Conservation (phyloP, 2,329 filamentous ascomycete genomes). For the Scleromitrula shiraiana region DNA sequence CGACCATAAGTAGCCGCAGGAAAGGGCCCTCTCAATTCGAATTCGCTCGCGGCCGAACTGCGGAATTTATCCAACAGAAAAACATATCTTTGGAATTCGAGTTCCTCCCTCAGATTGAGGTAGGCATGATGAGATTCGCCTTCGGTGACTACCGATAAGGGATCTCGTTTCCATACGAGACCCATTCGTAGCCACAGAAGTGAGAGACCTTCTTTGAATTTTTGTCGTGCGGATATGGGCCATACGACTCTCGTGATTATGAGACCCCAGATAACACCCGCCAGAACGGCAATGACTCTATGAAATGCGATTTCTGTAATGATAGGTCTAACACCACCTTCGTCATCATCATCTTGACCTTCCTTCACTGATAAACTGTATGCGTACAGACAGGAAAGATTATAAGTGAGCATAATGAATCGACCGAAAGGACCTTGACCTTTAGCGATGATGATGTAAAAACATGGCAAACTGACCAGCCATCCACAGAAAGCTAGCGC, state of each 20-base stretch:
- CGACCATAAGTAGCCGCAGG: constrained; percentile 63
- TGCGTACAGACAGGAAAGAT: constrained; percentile 87
- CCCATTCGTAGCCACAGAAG: constrained; percentile 93
- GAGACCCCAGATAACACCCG: constrained; percentile 86
- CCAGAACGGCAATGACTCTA: constrained; percentile 76
- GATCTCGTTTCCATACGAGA: constrained; percentile 91
- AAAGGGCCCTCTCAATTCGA: constrained; percentile 82
- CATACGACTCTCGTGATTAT: constrained; percentile 83
- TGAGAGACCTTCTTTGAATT: constrained; percentile 82
- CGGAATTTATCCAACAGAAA: constrained; percentile 68
- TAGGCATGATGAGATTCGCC: constrained; percentile 55
- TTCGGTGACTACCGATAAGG: constrained; percentile 64
- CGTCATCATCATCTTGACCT: constrained; percentile 76
- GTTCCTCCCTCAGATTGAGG: constrained; percentile 81
- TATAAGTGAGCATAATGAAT: constrained; percentile 93
- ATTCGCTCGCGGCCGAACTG: constrained; percentile 69
- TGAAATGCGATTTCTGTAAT: constrained; percentile 86
- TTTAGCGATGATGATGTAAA: constrained; percentile 79
- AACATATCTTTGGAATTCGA: constrained; percentile 72
- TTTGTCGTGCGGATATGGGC: constrained; percentile 83
- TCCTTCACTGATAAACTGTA: constrained; percentile 81
- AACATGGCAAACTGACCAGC: constrained; percentile 72
- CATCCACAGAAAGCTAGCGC: constrained; percentile 75
- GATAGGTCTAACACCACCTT: constrained; percentile 74
- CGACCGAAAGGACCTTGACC: constrained; percentile 84